A percentile compares a stretch with the other conserved stretches of the same genome.
Evolutionary conservation across 345 rosid species (phyloP).

Genomic region (Heritiera fomes): DNA sequence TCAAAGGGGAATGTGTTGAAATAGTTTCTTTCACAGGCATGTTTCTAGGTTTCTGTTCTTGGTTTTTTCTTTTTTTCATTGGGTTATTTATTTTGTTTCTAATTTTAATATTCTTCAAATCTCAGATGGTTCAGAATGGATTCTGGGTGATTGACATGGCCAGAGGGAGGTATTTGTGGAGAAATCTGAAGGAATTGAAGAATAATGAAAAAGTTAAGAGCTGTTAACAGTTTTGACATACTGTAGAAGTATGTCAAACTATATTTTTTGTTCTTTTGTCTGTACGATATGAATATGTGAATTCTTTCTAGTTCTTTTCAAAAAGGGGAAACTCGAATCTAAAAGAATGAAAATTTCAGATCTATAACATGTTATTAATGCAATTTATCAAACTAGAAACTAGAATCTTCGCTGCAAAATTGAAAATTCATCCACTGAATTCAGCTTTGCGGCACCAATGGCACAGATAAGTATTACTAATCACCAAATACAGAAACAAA

Average conservation of each 20-base stretch:
- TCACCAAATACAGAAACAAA: no score
- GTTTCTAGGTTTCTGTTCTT: not conserved
- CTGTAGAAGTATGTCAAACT: not conserved
- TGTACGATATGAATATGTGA: not conserved
- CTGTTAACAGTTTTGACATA: conserved; percentile 8
- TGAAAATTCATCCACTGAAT: no score
- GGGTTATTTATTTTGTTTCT: not conserved
- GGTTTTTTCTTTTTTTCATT: not conserved
- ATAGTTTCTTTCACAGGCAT: no score
- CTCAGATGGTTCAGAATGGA: conserved; percentile 59
- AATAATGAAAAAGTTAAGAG: conserved; percentile 13
- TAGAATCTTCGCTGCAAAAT: not conserved
- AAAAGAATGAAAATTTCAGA: not conserved
- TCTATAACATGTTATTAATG: not conserved
- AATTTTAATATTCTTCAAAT: conserved; percentile 14
- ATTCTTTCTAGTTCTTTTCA: conserved; percentile 6
- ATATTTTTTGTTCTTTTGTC: not conserved
- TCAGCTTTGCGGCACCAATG: no score
- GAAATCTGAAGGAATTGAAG: conserved; percentile 58
- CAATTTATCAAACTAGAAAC: not conserved
- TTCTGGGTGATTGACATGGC: conserved; percentile 97
- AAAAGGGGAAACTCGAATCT: not conserved
- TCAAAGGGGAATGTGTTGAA: conserved; percentile 47
- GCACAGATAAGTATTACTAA: no score
- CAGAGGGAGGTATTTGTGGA: conserved; percentile 84